phyloP scores from a whole-genome alignment of 2,329 filamentous ascomycete genomes.

The Periconia sp. region DNA sequence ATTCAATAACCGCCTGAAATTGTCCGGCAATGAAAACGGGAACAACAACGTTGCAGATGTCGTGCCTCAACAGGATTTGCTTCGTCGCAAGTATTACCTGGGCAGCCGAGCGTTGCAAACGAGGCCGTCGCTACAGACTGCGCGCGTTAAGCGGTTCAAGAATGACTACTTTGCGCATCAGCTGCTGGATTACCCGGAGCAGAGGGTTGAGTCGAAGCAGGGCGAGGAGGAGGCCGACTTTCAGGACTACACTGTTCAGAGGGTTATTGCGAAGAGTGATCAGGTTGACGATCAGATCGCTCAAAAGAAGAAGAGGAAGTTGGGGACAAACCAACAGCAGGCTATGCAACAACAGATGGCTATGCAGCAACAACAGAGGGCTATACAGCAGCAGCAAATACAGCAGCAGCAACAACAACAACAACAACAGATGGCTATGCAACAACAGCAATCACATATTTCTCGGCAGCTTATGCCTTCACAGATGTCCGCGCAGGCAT shows the following conservation, averaged over 20 bases:
- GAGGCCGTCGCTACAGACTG: constrained; percentile 15
- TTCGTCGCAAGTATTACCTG: constrained; percentile 30
- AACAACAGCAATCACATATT: too few relatives aligned
- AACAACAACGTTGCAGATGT: constrained; percentile 5
- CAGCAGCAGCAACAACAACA: not conserved
- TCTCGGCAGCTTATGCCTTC: not conserved
- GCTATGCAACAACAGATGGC: too few relatives aligned
- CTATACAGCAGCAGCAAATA: not conserved
- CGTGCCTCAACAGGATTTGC: not conserved
- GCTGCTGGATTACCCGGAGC: constrained; percentile 24
- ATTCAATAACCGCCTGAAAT: constrained; percentile 3
- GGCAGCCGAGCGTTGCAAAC: constrained; percentile 5
- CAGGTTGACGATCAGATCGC: not conserved
- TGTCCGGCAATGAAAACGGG: not conserved
- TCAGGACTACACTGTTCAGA: constrained; percentile 3
- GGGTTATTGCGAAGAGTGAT: too few relatives aligned
- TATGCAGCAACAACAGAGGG: not conserved
- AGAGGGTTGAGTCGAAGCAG: constrained; percentile 25
- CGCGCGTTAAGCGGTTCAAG: constrained; percentile 19
- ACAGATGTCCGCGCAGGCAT: not conserved
- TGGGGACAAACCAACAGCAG: constrained; percentile 4
- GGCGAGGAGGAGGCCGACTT: constrained; percentile 37
- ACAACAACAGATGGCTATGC: not conserved
- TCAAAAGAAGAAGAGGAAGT: not conserved
- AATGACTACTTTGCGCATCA: constrained; percentile 29